Conservation (phyloP, 2,329 filamentous ascomycete species). For the Cercospora canescens region DNA sequence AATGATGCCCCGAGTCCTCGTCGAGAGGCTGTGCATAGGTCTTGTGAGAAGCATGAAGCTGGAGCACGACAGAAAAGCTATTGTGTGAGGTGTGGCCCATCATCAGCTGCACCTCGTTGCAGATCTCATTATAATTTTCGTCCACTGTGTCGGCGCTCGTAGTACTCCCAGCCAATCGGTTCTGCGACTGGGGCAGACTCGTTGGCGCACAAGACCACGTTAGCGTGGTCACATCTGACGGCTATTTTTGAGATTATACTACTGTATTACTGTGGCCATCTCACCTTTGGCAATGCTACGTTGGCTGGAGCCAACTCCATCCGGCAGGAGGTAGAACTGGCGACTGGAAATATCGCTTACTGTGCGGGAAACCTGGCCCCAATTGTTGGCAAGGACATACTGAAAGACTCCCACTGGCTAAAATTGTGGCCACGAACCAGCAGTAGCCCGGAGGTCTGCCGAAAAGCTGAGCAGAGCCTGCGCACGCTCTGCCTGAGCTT, state of each 20-base stretch:
- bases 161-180: neutral
- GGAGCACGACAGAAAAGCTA: neutral
- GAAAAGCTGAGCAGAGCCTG: neutral
- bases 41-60: conserved; percentile 5
- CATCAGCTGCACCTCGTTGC: neutral
- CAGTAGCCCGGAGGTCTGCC: neutral
- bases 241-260: neutral
- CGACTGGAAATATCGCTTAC: neutral
- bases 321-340: neutral
- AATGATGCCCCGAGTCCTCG: neutral
- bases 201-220: neutral
- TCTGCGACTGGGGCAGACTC: neutral
- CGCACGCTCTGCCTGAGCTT: neutral
- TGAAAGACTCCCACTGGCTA: neutral
- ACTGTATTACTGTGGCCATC: neutral
- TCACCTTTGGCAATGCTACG: neutral
- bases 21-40: conserved; percentile 12
- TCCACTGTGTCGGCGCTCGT: neutral
- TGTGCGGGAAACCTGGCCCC: neutral
- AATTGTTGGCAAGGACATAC: neutral
- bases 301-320: neutral
- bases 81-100: neutral
- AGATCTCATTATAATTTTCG: neutral
- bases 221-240: neutral
- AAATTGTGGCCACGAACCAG: too few relatives aligned